Conservation (phyloP, 768 basidiomycete species). For the Agrocybe pediades region DNA sequence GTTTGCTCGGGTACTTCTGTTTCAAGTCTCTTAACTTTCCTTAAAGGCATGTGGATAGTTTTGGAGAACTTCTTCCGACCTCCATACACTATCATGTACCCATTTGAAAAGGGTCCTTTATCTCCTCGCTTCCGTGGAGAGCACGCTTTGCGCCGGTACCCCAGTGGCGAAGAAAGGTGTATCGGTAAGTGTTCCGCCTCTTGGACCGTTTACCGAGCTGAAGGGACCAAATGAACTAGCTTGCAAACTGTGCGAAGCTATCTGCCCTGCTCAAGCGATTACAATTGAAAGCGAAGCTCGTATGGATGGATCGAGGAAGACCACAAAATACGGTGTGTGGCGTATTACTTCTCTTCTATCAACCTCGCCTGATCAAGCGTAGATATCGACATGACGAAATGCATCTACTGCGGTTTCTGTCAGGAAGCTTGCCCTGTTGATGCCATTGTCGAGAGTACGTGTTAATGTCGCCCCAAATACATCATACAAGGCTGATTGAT, state of each 20-base stretch:
- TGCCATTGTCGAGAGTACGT: slow-evolving; percentile 97
- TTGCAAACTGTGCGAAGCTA: slow-evolving; percentile 98
- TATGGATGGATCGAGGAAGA: slow-evolving; percentile 92
- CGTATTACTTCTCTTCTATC: slow-evolving; percentile 6
- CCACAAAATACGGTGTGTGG: slow-evolving; percentile 90
- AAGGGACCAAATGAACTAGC: slow-evolving; percentile 47
- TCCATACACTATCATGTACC: slow-evolving; percentile 98
- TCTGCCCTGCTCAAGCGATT: slow-evolving; percentile 98
- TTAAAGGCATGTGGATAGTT: slow-evolving; percentile 96
- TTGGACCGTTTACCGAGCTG: not conserved
- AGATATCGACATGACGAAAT: slow-evolving; percentile 99
- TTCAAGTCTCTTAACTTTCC: slow-evolving; percentile 14
- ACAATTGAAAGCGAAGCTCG: slow-evolving; percentile 98
- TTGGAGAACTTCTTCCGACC: slow-evolving; percentile 89
- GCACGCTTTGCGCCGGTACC: slow-evolving; percentile 94
- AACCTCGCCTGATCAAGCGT: slow-evolving; percentile 6
- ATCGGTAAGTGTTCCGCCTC: slow-evolving; percentile 67
- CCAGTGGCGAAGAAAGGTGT: slow-evolving; percentile 97
- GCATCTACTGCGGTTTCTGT: slow-evolving; percentile 99
- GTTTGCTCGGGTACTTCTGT: slow-evolving; percentile 22
- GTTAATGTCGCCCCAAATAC: slow-evolving; percentile 3
- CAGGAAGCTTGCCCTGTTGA: slow-evolving; percentile 99
- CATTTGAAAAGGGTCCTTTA: slow-evolving; percentile 96
- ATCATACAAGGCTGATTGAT: slow-evolving; percentile 6
- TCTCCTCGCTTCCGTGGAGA: slow-evolving; percentile 99